A percentile compares a stretch with the other conserved stretches of the same genome.
Evolutionary conservation across 2,329 filamentous ascomycete genomes (phyloP).

Genomic region (Epichloe typhina): DNA sequence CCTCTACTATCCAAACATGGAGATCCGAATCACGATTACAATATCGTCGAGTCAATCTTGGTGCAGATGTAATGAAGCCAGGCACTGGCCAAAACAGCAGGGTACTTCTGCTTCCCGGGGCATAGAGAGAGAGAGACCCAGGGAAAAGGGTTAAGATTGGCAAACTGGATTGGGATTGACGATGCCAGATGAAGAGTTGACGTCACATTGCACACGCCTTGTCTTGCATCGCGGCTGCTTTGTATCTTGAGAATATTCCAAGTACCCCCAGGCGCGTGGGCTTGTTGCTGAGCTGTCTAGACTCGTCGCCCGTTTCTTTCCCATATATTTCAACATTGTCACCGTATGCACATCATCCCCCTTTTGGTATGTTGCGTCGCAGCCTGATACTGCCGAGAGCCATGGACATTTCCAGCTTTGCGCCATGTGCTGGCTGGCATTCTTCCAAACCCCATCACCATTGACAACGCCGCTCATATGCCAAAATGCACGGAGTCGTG

Average conservation of each 20-base stretch:
- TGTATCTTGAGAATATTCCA: not conserved
- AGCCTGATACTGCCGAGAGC: not conserved
- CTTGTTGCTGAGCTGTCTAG: too few species aligned
- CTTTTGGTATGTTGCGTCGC: not conserved
- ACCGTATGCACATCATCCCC: not conserved
- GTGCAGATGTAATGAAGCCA: slow-evolving; percentile 28
- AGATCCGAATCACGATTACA: too few species aligned
- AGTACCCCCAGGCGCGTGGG: not conserved
- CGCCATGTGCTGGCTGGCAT: not conserved
- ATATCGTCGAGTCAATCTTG: too few species aligned
- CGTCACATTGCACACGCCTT: too few species aligned
- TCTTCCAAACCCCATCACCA: not conserved
- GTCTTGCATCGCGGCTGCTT: too few species aligned
- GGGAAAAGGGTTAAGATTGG: not conserved
- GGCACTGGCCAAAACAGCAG: slow-evolving; percentile 31
- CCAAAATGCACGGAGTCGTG: slow-evolving; percentile 2
- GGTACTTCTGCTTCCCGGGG: slow-evolving; percentile 25
- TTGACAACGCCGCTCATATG: slow-evolving; percentile 5
- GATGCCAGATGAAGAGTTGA: not conserved
- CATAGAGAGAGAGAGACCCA: too few species aligned
- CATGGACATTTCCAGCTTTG: not conserved
- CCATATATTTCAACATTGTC: not conserved
- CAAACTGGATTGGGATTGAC: not conserved
- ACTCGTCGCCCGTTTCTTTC: not conserved
- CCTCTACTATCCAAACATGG: too few species aligned